phyloP scores from a whole-genome alignment of 306 rosid genomes.

The Prunus mume region DNA sequence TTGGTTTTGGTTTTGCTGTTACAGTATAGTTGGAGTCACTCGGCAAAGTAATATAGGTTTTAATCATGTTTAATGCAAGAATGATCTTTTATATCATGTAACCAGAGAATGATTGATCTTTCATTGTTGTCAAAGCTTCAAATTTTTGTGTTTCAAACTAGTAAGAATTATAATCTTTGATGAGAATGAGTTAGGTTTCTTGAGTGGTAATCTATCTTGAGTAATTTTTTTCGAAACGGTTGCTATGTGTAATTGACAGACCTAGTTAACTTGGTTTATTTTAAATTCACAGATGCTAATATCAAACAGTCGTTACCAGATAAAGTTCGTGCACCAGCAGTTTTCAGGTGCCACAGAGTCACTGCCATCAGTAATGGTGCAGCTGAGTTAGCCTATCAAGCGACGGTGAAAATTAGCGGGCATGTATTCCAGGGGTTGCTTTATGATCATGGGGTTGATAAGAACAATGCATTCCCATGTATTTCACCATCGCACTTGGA shows the following conservation, averaged over 20 bases:
- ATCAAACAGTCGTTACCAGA: constrained; percentile 60
- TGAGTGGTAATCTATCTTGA: background rate
- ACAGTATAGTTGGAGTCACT: background rate
- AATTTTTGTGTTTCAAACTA: background rate
- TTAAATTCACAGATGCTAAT: constrained; percentile 49
- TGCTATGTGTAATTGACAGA: background rate
- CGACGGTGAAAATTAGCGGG: constrained; percentile 72
- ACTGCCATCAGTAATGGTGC: constrained; percentile 64
- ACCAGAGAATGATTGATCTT: background rate
- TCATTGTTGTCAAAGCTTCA: background rate
- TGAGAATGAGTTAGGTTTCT: background rate
- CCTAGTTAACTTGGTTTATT: background rate
- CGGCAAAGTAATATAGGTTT: background rate
- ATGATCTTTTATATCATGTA: background rate
- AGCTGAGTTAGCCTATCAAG: constrained; percentile 66
- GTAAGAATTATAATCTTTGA: background rate
- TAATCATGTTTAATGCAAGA: background rate
- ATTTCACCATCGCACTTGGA: constrained; percentile 57
- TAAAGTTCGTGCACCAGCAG: constrained; percentile 65
- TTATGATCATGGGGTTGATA: constrained; percentile 73
- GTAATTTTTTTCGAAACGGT: background rate
- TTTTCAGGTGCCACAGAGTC: constrained; percentile 77
- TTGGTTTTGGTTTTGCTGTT: background rate
- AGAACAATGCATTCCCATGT: constrained; percentile 37
- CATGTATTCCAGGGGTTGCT: constrained; percentile 80